These are phyloP conservation scores for Fonsecaea erecta DNA, from an alignment of 2,329 filamentous ascomycete species.

Conservation along the genomic window DNA sequence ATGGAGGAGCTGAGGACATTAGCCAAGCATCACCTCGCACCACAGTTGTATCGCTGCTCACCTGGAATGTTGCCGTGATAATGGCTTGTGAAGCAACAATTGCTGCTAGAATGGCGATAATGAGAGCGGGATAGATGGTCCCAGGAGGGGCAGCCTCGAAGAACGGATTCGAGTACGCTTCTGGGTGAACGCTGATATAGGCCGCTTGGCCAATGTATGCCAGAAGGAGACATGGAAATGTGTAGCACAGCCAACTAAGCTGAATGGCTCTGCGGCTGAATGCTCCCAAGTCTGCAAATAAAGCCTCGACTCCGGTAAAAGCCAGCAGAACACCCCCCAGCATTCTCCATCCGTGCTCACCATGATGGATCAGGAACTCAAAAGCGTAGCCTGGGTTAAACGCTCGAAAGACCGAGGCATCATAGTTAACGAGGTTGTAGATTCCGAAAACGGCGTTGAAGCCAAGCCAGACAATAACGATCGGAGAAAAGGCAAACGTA, in stretches of 20 bases:
- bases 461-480: conserved; percentile 61
- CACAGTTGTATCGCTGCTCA: conserved; percentile 37
- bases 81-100: conserved; percentile 79
- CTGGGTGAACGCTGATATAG: conserved; percentile 65
- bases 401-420: conserved; percentile 56
- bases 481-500: conserved; percentile 56
- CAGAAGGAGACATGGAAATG: conserved; percentile 66
- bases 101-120: conserved; percentile 71
- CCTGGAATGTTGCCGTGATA: conserved; percentile 75
- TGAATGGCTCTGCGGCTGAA: conserved; percentile 73
- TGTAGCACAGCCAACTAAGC: conserved; percentile 71
- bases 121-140: conserved; percentile 69
- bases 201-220: conserved; percentile 75
- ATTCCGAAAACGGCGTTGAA: conserved; percentile 60
- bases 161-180: conserved; percentile 73
- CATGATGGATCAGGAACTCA: conserved; percentile 56
- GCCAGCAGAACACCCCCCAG: conserved; percentile 70
- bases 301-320: conserved; percentile 78
- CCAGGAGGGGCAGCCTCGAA: conserved; percentile 72
- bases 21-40: neutral
- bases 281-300: conserved; percentile 78
- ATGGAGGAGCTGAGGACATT: conserved; percentile 54
- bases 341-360: conserved; percentile 56
- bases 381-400: conserved; percentile 58
- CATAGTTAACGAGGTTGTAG: conserved; percentile 56